Percentiles rank a stretch among this genome's conserved stretches.
phyloP scores from a whole-genome alignment of 2,329 filamentous ascomycete species.

The Diaporthe sp. region DNA sequence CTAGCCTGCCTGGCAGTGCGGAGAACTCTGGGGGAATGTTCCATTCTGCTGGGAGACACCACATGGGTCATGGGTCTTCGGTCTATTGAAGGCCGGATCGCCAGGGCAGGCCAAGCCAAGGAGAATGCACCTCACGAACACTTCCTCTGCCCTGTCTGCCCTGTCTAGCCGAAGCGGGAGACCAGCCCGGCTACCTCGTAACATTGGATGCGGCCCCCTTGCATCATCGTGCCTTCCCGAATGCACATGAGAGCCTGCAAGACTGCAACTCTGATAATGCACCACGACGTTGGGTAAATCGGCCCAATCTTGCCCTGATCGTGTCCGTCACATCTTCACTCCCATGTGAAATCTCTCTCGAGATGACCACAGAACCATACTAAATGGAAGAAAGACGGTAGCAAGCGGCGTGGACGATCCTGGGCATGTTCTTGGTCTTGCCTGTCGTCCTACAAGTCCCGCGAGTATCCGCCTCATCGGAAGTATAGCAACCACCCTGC shows the following conservation, averaged over 20 bases:
- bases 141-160: neutral
- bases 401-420: neutral
- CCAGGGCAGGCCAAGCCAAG: slow-evolving; percentile 15
- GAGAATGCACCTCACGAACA: slow-evolving; percentile 13
- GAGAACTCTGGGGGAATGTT: slow-evolving; percentile 24
- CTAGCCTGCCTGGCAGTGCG: slow-evolving; percentile 18
- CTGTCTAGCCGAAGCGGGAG: neutral
- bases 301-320: neutral
- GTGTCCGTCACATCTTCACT: neutral
- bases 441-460: neutral
- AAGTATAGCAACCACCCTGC: neutral
- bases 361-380: neutral
- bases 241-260: neutral
- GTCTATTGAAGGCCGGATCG: slow-evolving; percentile 29
- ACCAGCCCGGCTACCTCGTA: neutral
- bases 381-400: neutral
- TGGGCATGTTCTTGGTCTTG: neutral
- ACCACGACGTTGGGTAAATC: neutral
- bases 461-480: too few relatives aligned
- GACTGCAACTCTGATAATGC: neutral
- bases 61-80: slow-evolving; percentile 26
- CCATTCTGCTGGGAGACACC: slow-evolving; percentile 14
- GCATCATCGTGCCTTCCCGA: neutral
- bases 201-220: neutral
- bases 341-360: too few relatives aligned